phyloP scores from a whole-genome alignment of 2,329 filamentous ascomycete species.

The Basipetospora sp. region DNA sequence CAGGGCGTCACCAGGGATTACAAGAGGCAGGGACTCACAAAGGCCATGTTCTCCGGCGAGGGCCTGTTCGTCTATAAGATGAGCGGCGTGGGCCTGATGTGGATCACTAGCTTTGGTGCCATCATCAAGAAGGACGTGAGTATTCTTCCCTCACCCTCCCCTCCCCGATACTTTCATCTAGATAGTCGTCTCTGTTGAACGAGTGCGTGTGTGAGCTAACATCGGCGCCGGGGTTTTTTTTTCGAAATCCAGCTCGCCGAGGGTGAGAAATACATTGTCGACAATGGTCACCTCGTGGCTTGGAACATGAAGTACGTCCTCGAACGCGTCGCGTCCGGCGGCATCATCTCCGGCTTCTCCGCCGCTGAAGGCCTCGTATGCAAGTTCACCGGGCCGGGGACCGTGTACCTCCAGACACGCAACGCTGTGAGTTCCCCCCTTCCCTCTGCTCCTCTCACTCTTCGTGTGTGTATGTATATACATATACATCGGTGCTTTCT shows the following conservation, averaged over 20 bases:
- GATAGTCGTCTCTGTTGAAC: not conserved
- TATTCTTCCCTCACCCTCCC: slow-evolving; percentile 11
- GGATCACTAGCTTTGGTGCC: slow-evolving; percentile 85
- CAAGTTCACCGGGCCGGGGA: slow-evolving; percentile 84
- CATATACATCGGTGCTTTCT: no score
- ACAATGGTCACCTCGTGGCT: slow-evolving; percentile 84
- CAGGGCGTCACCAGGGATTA: slow-evolving; percentile 79
- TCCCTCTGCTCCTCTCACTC: not conserved
- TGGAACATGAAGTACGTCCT: slow-evolving; percentile 95
- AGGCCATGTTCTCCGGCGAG: slow-evolving; percentile 88
- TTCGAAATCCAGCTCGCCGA: slow-evolving; percentile 30
- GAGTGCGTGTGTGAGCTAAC: no score
- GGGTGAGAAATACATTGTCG: slow-evolving; percentile 78
- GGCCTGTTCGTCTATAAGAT: slow-evolving; percentile 85
- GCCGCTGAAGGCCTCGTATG: slow-evolving; percentile 83
- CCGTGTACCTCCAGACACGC: slow-evolving; percentile 81
- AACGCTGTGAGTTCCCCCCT: slow-evolving; percentile 47
- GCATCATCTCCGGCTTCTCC: slow-evolving; percentile 74
- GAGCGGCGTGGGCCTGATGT: slow-evolving; percentile 63
- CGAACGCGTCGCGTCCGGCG: slow-evolving; percentile 77
- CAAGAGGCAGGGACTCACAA: slow-evolving; percentile 71
- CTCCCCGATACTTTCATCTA: not conserved
- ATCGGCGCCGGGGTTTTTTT: not conserved
- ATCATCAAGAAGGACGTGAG: slow-evolving; percentile 87
- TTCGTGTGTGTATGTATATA: no score